These are phyloP conservation scores for Fraxinus floribunda DNA, from an alignment of 305 asterid genomes.

Conservation along the genomic window DNA sequence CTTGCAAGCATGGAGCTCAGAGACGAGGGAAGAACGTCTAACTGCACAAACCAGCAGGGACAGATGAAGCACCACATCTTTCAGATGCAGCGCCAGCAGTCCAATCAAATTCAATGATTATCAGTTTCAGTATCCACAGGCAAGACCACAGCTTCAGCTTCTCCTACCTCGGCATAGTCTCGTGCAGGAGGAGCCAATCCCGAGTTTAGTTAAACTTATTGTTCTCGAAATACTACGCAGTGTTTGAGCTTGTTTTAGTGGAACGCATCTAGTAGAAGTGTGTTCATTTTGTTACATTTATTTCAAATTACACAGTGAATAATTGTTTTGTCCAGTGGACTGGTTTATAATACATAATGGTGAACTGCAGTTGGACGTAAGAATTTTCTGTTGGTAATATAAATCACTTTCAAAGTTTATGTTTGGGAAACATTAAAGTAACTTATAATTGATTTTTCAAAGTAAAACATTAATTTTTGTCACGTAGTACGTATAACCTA, in stretches of 20 bases:
- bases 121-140: neutral
- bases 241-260: neutral
- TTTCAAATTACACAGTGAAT: neutral
- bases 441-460: neutral
- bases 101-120: neutral
- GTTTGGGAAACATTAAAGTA: neutral
- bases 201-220: neutral
- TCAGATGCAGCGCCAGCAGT: conserved; percentile 15
- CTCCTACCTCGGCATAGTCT: conserved; percentile 7
- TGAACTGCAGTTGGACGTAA: neutral
- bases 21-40: conserved; percentile 11
- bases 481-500: neutral
- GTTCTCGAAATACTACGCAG: neutral
- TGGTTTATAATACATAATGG: conserved; percentile 18
- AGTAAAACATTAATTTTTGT: neutral
- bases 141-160: neutral
- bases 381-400: neutral
- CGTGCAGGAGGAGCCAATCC: neutral
- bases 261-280: neutral
- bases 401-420: neutral
- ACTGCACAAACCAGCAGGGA: neutral
- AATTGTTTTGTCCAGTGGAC: conserved; percentile 16
- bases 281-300: conserved; percentile 2
- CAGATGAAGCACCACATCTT: conserved; percentile 2
- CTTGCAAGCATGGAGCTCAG: conserved; percentile 4